Evolutionary conservation across 345 rosid species (phyloP), one percentile per base, ranked within the genome.

Genomic region (Excoecaria cochinchinensis): DNA sequence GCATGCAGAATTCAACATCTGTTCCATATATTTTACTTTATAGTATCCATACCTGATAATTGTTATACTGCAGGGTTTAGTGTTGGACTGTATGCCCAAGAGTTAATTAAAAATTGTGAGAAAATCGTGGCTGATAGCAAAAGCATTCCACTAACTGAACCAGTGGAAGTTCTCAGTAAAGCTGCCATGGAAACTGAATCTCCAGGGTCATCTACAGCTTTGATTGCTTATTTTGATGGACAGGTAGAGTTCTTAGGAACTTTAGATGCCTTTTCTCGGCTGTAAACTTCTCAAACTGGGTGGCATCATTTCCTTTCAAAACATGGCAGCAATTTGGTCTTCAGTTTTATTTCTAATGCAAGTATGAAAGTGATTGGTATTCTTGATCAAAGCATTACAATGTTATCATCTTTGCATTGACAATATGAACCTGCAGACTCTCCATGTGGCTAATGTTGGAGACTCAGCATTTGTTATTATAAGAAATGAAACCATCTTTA

Each of bases 401-500:
- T 50, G 16, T 52, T 72, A 5, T 63, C 42, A 56, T 48, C n/a
- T 68, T 64, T 62, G n/a, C 38, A 16, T 21, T 55, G 56, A 10
- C 17, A 4, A 66, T 76, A 46, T 64, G 16, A 51, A 62, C 77
- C 73, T 48, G 67, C 89, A 93, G 97, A 89, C 76, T 82, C 87
- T 91, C 69, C 86, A 74, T 77, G 86, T 89, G 76, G 97, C 91
- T 66, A 87, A 84, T 84, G 83, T 90, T 22, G 95, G 98, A 80
- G 91, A 93, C 82, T 86, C 98, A 0, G 92, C 92, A 79, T 88
- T 91, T 85, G 71, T 91, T 50, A 69, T 93, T 74, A 73, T 93
- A 61, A 89, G 98, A 79, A 77, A 86, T 48, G 87, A 88, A 11
- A 50, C 67, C 74, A 71, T 90, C 65, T 74, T 82, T 48, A 82